Evolutionary conservation across 768 basidiomycete species (phyloP).

Genomic region (Rhizopogon vinicolor): DNA sequence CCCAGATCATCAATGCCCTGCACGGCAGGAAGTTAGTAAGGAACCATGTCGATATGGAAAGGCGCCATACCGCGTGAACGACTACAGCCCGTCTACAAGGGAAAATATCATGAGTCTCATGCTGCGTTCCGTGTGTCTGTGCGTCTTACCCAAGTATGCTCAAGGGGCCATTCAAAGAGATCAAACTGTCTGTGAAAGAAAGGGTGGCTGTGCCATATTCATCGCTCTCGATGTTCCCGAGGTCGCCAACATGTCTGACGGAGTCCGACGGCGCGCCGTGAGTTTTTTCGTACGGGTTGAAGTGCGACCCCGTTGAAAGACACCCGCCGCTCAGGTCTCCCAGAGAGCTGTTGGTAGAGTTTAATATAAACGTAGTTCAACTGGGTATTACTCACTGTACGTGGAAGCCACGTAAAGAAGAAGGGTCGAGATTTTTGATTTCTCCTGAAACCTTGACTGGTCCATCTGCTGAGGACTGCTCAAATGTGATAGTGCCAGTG

Average conservation of each 20-base stretch:
- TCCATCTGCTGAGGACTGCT: constrained; percentile 43
- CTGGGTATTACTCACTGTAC: constrained; percentile 53
- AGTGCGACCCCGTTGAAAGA: constrained; percentile 67
- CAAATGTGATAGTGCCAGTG: constrained; percentile 62
- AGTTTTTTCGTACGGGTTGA: constrained; percentile 61
- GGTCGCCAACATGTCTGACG: constrained; percentile 66
- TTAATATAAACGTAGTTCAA: constrained; percentile 16
- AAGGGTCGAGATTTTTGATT: constrained; percentile 54
- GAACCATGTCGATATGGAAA: not conserved
- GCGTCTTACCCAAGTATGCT: constrained; percentile 63
- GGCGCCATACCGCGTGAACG: constrained; percentile 54
- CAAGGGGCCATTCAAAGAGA: constrained; percentile 63
- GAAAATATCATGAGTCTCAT: not conserved
- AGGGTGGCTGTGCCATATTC: constrained; percentile 52
- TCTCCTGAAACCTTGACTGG: constrained; percentile 61
- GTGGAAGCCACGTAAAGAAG: constrained; percentile 69
- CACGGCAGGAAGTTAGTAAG: constrained; percentile 2
- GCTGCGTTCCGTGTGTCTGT: constrained; percentile 1
- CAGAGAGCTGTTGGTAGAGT: constrained; percentile 18
- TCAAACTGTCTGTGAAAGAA: constrained; percentile 50
- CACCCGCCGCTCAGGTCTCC: constrained; percentile 71
- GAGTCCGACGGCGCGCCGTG: constrained; percentile 61
- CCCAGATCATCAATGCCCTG: constrained; percentile 80
- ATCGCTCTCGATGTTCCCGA: constrained; percentile 72
- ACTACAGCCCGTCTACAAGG: constrained; percentile 60